Base-by-base conservation (phyloP, 192 early-diverging fungal species). In the Phycomyces blakesleeanus region DNA sequence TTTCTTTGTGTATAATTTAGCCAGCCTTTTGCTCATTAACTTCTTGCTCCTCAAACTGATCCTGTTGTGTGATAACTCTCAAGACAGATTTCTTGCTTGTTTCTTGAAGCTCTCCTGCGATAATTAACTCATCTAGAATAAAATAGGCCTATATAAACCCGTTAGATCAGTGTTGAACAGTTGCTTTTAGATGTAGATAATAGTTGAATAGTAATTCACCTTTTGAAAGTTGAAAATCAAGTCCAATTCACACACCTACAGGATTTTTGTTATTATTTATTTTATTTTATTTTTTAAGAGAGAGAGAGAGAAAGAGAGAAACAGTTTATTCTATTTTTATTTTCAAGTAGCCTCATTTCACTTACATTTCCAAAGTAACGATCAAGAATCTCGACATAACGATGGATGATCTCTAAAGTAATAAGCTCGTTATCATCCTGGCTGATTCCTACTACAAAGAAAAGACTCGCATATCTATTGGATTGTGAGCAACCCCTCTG, bases 161-260 rank as follows among this genome's bases (percentile, higher is more conserved):
- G 10, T 26, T 59, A 41, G 5, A 37, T 47, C 57, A 37, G 8
- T 11, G n/a, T n/a, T n/a, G n/a, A n/a, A n/a, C n/a, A n/a, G n/a
- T n/a, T n/a, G n/a, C n/a, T n/a, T n/a, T n/a, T n/a, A n/a, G n/a
- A n/a, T n/a, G 8, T 44, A 47, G 38, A 55, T 59, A 25, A 41
- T 29, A 11, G 44, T 22, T 54, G 12, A 65, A 20, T 24, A 26
- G 10, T 41, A 1, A 20, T 9, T 50, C 74, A 78, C 76, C 73
- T 86, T 85, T 57, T 99, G 93, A 77, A 96, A 99, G 80, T 97
- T 93, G 84, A 97, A 98, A 61, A 98, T 97, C 59, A 98, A 84
- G 74, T 98, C 97, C 52, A 98, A 80, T 63, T 98, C 97, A 73
- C 94, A 92, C 0, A 95, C 83, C 83, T 85, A 68, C 24, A 37